Percentiles rank a stretch among this genome's conserved stretches.
These are phyloP conservation scores for Rhizoctonia solani DNA, from an alignment of 1,284 basidiomycete genomes.

Conservation along the genomic window DNA sequence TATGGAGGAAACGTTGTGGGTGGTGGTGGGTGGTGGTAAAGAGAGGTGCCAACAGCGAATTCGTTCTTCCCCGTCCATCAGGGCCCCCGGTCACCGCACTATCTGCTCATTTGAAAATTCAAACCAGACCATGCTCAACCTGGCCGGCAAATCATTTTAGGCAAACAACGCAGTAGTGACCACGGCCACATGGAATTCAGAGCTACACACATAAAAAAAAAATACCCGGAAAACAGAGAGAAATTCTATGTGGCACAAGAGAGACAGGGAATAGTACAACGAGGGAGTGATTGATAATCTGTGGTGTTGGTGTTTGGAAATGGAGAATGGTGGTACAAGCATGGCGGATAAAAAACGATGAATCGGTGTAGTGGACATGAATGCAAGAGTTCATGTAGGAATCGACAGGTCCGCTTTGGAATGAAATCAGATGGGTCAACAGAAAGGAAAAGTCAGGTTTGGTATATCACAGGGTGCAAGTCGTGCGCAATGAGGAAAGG, in stretches of 20 bases:
- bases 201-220: not conserved
- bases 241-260: not conserved
- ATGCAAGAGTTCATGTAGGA: not conserved
- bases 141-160: not conserved
- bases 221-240: not conserved
- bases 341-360: not conserved
- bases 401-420: too few relatives aligned
- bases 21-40: conserved; percentile 22
- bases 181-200: too few relatives aligned
- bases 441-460: too few relatives aligned
- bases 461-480: not conserved
- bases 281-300: not conserved
- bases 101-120: not conserved
- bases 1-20: not conserved
- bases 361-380: not conserved
- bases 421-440: too few relatives aligned
- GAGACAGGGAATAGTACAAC: conserved; percentile 8
- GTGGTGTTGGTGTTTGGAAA: too few relatives aligned
- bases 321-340: not conserved
- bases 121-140: not conserved
- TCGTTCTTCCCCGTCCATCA: not conserved
- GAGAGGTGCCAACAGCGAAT: not conserved
- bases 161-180: too few relatives aligned
- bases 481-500: not conserved
- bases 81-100: conserved; percentile 1